phyloP scores from a whole-genome alignment of 2,329 filamentous ascomycete species.

The Apiospora kogelbergensis region DNA sequence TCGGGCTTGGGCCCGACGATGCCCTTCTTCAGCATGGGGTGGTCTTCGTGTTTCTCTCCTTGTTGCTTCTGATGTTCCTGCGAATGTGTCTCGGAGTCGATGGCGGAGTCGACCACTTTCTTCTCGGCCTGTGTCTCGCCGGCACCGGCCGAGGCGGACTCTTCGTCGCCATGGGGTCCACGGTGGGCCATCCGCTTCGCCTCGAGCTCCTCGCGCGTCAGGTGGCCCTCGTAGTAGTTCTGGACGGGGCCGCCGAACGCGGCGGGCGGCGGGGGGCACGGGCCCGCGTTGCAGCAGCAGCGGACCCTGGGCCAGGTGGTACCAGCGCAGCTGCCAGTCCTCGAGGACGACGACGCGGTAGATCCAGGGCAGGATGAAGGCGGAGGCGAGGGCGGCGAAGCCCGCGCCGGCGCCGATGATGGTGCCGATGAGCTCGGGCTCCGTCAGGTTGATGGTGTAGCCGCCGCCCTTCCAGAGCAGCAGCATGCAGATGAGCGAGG shows the following conservation, averaged over 20 bases:
- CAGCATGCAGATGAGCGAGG: conserved; percentile 57
- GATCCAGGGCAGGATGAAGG: conserved; percentile 61
- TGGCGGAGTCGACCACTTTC: conserved; percentile 14
- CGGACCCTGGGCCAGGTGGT: conserved; percentile 53
- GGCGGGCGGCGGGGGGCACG: conserved; percentile 41
- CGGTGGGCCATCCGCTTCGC: conserved; percentile 34
- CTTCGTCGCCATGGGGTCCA: conserved; percentile 22
- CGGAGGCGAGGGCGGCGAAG: conserved; percentile 46
- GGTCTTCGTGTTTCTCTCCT: not conserved
- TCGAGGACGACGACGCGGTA: conserved; percentile 58
- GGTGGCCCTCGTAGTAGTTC: conserved; percentile 57
- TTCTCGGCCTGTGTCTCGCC: conserved; percentile 17
- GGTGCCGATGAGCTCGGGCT: conserved; percentile 49
- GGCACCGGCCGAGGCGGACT: conserved; percentile 16
- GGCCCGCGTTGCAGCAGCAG: conserved; percentile 47
- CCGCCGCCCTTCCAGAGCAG: conserved; percentile 56
- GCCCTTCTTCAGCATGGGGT: conserved; percentile 15
- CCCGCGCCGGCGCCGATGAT: conserved; percentile 53
- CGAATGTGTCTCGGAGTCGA: conserved; percentile 14
- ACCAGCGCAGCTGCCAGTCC: conserved; percentile 60
- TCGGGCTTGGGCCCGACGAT: conserved; percentile 25
- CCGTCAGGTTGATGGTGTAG: conserved; percentile 47
- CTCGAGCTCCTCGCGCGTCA: conserved; percentile 53
- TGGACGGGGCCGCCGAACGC: conserved; percentile 42
- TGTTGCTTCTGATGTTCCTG: not conserved